phyloP scores from a whole-genome alignment of 2,329 filamentous ascomycete species.

The Fusarium falciforme region DNA sequence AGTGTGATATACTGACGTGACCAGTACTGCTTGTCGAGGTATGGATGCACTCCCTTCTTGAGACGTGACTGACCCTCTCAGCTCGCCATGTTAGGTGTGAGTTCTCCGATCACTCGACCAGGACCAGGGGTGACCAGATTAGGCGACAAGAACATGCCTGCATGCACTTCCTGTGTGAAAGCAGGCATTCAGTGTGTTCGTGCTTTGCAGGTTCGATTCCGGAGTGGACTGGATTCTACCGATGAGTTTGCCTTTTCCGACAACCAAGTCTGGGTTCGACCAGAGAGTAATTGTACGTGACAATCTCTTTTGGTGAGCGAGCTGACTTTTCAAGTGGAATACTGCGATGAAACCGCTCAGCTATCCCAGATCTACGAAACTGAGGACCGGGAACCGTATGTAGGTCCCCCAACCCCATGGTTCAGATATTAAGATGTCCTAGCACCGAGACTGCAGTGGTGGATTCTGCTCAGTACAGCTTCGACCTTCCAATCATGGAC shows the following conservation, averaged over 20 bases:
- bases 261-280: background rate
- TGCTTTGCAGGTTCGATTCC: slow-evolving; percentile 29
- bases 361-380: background rate
- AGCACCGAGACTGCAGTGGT: background rate
- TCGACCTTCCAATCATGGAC: background rate
- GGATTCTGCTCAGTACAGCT: background rate
- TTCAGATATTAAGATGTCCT: background rate
- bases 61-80: background rate
- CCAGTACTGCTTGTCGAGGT: slow-evolving; percentile 1
- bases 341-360: background rate
- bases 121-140: background rate
- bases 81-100: background rate
- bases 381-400: background rate
- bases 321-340: background rate
- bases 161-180: slow-evolving; percentile 22
- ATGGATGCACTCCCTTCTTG: background rate
- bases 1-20: background rate
- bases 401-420: background rate
- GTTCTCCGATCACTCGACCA: background rate
- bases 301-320: background rate
- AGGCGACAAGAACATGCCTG: slow-evolving; percentile 29
- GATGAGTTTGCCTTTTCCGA: background rate
- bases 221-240: slow-evolving; percentile 20
- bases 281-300: background rate
- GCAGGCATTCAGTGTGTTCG: slow-evolving; percentile 30